Percentiles rank a stretch among this genome's conserved stretches.
phyloP scores from a whole-genome alignment of 257 asterid genomes.

The Parsonsia alboflavescens region DNA sequence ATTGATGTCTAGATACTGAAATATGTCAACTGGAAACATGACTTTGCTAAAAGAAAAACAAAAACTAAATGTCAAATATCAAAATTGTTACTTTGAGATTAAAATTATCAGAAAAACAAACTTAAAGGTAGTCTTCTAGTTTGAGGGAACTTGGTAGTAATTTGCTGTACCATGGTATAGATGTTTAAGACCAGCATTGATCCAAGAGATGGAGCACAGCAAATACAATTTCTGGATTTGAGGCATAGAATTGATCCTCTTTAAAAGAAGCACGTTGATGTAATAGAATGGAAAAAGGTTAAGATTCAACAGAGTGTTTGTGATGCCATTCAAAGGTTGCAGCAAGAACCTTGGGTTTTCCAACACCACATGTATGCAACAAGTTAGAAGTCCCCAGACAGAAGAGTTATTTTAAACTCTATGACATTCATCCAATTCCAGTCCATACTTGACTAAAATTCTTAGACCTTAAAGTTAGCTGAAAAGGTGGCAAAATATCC shows the following conservation, averaged over 20 bases:
- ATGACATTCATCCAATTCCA: neutral
- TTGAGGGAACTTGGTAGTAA: neutral
- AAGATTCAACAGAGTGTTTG: neutral
- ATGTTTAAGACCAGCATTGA: neutral
- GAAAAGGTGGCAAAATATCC: neutral
- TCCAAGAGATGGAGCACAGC: neutral
- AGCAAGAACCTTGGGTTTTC: neutral
- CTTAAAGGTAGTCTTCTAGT: neutral
- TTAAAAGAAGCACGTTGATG: neutral
- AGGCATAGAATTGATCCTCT: neutral
- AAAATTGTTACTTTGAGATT: neutral
- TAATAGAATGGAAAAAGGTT: neutral
- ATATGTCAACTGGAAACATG: neutral
- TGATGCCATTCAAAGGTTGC: neutral
- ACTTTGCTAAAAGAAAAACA: neutral
- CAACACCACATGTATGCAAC: neutral
- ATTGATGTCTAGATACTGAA: neutral
- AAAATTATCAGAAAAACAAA: neutral
- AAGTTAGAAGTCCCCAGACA: neutral
- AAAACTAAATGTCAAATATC: neutral
- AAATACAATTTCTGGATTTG: neutral
- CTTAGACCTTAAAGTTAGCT: neutral
- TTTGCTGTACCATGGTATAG: neutral
- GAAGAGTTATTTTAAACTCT: neutral
- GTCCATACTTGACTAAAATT: neutral